Percentiles rank a stretch among this genome's conserved stretches.
phyloP scores from a whole-genome alignment of 805 yeast species.

The Yamadazyma laniorum region DNA sequence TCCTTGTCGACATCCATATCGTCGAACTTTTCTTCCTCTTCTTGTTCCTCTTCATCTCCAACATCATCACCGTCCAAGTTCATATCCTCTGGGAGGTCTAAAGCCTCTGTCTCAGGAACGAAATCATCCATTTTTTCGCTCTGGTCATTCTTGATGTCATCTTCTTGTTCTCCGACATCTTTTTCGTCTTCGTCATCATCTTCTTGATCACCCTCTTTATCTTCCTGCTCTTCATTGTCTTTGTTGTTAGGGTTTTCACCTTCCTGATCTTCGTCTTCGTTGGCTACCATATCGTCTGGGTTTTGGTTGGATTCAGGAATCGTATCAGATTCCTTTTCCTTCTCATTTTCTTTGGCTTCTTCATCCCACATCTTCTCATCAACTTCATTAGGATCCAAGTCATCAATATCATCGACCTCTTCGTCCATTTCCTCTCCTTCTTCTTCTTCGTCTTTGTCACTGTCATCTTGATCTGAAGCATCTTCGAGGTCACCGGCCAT shows the following conservation, averaged over 20 bases:
- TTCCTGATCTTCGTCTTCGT: constrained; percentile 42
- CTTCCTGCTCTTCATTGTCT: constrained; percentile 32
- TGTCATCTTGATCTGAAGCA: constrained; percentile 62
- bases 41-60: constrained; percentile 40
- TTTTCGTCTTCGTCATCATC: constrained; percentile 60
- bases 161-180: constrained; percentile 81
- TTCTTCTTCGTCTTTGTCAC: constrained; percentile 51
- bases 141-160: constrained; percentile 68
- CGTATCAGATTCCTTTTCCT: constrained; percentile 80
- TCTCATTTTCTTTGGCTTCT: constrained; percentile 69
- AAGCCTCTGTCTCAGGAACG: constrained; percentile 80
- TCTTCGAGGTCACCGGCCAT: constrained; percentile 94
- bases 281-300: constrained; percentile 49
- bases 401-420: constrained; percentile 84
- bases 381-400: constrained; percentile 88
- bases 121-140: constrained; percentile 66
- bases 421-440: constrained; percentile 75
- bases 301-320: constrained; percentile 52
- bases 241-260: constrained; percentile 34
- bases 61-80: constrained; percentile 81
- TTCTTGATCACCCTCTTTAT: constrained; percentile 44
- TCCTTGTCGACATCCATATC: constrained; percentile 27
- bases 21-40: constrained; percentile 26
- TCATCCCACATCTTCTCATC: constrained; percentile 99
- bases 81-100: constrained; percentile 91